Evolutionary conservation across 2,329 filamentous ascomycete species (phyloP).

Genomic region (Pseudogymnoascus sp.): DNA sequence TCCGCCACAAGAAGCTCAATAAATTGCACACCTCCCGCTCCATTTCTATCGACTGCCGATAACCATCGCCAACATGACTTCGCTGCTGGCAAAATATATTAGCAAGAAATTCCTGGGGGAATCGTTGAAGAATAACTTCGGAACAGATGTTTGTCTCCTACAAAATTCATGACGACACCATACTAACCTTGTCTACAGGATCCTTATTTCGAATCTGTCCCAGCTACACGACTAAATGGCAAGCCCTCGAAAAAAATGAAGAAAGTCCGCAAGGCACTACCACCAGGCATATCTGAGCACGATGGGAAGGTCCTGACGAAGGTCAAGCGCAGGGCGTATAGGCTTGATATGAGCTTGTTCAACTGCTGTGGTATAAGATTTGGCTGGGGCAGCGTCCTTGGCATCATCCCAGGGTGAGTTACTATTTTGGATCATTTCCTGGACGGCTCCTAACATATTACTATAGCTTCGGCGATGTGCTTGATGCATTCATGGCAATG

Average conservation of each 20-base stretch:
- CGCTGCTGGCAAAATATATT: constrained; percentile 46
- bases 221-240: constrained; percentile 61
- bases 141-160: constrained; percentile 38
- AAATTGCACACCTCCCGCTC: background rate
- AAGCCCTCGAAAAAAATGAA: constrained; percentile 63
- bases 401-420: constrained; percentile 70
- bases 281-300: constrained; percentile 72
- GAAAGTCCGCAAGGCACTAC: constrained; percentile 78
- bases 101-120: constrained; percentile 52
- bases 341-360: constrained; percentile 77
- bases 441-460: constrained; percentile 20
- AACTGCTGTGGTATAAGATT: constrained; percentile 75
- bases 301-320: constrained; percentile 78
- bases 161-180: constrained; percentile 24
- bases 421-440: constrained; percentile 15
- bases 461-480: constrained; percentile 61
- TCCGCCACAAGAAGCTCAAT: background rate
- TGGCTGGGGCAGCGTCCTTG: constrained; percentile 84
- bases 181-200: constrained; percentile 49
- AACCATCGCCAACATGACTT: constrained; percentile 40
- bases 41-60: background rate
- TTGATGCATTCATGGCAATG: constrained; percentile 67
- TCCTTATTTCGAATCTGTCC: constrained; percentile 79
- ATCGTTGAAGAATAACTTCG: constrained; percentile 50
- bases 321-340: constrained; percentile 78